These are phyloP conservation scores for Curvularia verruculosa DNA, from an alignment of 2,329 filamentous ascomycete species.

Conservation along the genomic window DNA sequence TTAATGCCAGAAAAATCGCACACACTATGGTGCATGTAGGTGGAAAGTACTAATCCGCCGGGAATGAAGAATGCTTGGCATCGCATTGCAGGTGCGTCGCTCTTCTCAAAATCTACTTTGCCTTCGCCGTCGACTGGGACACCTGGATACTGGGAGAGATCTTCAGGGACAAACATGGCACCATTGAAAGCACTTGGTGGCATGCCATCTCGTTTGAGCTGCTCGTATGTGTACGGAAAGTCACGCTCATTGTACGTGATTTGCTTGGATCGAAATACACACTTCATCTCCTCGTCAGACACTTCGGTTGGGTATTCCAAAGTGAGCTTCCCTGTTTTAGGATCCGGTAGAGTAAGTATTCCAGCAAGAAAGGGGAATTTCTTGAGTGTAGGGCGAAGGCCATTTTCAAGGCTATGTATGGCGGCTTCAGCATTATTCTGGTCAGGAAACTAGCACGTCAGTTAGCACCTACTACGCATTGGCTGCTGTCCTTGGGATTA, in stretches of 20 bases:
- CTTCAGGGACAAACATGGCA: conserved; percentile 38
- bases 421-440: conserved; percentile 35
- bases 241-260: conserved; percentile 22
- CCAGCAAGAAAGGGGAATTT: conserved; percentile 42
- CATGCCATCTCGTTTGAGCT: conserved; percentile 42
- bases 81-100: conserved; percentile 38
- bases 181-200: conserved; percentile 41
- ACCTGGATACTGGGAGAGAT: conserved; percentile 35
- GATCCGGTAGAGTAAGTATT: conserved; percentile 33
- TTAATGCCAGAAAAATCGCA: conserved; percentile 41
- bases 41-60: conserved; percentile 44
- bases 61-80: conserved; percentile 45
- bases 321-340: conserved; percentile 32
- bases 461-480: conserved; percentile 3
- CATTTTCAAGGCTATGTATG: conserved; percentile 31
- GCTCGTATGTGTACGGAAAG: conserved; percentile 36
- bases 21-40: conserved; percentile 43
- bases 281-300: conserved; percentile 21
- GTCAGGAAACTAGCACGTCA: conserved; percentile 32
- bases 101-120: conserved; percentile 32
- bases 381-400: conserved; percentile 32
- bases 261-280: conserved; percentile 31
- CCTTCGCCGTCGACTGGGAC: conserved; percentile 39
- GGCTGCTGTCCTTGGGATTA: background rate
- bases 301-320: conserved; percentile 35